Conservation (phyloP, 306 rosid genomes). For the Cucurbita ficifolia region DNA sequence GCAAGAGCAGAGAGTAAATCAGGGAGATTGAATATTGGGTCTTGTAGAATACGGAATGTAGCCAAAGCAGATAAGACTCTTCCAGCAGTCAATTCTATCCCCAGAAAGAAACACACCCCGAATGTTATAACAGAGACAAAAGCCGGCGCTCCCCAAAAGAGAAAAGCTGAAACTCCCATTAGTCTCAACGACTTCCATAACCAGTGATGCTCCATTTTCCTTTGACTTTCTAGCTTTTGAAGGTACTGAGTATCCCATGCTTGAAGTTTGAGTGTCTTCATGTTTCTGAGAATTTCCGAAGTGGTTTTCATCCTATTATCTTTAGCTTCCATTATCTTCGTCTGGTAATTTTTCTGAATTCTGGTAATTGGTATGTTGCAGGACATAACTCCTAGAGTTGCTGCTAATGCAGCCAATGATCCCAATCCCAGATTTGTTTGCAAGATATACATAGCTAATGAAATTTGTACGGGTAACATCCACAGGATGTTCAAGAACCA, state of each 20-base stretch:
- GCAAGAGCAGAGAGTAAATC: slow-evolving; percentile 73
- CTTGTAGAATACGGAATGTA: slow-evolving; percentile 82
- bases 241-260: slow-evolving; percentile 80
- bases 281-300: slow-evolving; percentile 66
- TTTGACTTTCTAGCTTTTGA: slow-evolving; percentile 38
- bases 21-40: slow-evolving; percentile 76
- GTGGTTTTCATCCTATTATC: slow-evolving; percentile 80
- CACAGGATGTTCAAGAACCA: slow-evolving; percentile 70
- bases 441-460: slow-evolving; percentile 59
- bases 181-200: slow-evolving; percentile 52
- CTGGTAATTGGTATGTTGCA: slow-evolving; percentile 71
- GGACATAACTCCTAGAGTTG: slow-evolving; percentile 59
- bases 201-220: slow-evolving; percentile 55
- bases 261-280: slow-evolving; percentile 85
- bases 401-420: slow-evolving; percentile 54
- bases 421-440: slow-evolving; percentile 72
- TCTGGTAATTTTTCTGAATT: slow-evolving; percentile 61
- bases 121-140: slow-evolving; percentile 75
- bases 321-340: slow-evolving; percentile 86
- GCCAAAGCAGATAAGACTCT: slow-evolving; percentile 84
- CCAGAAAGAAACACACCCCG: slow-evolving; percentile 57
- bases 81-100: slow-evolving; percentile 79
- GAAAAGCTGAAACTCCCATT: slow-evolving; percentile 34
- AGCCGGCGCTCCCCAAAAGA: slow-evolving; percentile 89
- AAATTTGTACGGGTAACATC: slow-evolving; percentile 89